Percentiles rank a stretch among this genome's conserved stretches.
Conservation (phyloP, 257 asterid species). For the Echium plantagineum region DNA sequence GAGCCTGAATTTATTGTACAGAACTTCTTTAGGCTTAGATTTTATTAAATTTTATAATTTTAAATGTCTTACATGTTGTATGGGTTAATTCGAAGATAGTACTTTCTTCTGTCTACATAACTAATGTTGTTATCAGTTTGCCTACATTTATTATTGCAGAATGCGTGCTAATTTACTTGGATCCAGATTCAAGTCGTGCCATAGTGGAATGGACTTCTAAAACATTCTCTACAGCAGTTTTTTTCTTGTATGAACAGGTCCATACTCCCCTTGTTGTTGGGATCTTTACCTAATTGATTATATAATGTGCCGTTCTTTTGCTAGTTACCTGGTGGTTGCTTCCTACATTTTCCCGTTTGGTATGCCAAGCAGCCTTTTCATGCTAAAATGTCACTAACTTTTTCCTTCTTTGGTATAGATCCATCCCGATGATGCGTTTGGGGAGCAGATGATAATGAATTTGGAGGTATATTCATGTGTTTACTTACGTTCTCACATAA, state of each 20-base stretch:
- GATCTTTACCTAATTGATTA: constrained; percentile 3
- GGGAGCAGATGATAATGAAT: constrained; percentile 92
- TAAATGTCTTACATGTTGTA: background rate
- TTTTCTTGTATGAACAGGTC: constrained; percentile 86
- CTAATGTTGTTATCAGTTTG: constrained; percentile 89
- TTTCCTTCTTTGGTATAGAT: constrained; percentile 33
- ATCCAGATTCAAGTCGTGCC: constrained; percentile 75
- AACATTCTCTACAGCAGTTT: constrained; percentile 76
- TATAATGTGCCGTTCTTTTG: constrained; percentile 1
- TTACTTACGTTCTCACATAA: constrained; percentile 1
- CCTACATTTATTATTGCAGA: constrained; percentile 99
- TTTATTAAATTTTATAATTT: no score
- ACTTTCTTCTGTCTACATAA: background rate
- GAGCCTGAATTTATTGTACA: no score
- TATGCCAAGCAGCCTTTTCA: background rate
- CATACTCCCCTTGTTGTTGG: constrained; percentile 10
- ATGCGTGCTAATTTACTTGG: constrained; percentile 90
- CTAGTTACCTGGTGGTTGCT: constrained; percentile 2
- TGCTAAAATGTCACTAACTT: background rate
- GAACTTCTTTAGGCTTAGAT: no score
- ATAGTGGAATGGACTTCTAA: constrained; percentile 84
- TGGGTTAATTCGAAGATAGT: no score
- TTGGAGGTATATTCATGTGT: constrained; percentile 55
- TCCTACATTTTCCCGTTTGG: background rate
- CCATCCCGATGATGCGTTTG: constrained; percentile 96